A percentile compares a stretch with the other conserved stretches of the same genome.
phyloP scores from a whole-genome alignment of 306 rosid species.

The Fagus sylvatica region DNA sequence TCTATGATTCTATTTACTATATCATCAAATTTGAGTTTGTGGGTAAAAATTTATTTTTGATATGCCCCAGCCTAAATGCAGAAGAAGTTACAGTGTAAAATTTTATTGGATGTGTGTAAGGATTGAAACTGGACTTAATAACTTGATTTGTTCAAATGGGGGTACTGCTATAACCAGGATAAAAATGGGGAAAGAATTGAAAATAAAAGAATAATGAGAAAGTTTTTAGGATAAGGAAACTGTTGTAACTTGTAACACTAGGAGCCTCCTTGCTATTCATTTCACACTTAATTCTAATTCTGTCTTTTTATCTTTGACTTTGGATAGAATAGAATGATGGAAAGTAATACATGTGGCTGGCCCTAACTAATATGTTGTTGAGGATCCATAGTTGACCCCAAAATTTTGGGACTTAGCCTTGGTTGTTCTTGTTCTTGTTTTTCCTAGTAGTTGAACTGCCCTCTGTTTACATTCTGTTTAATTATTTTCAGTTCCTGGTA shows the following conservation, averaged over 20 bases:
- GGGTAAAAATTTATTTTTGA: neutral
- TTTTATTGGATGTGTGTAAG: neutral
- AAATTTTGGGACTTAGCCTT: no score
- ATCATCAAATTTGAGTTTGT: neutral
- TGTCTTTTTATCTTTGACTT: no score
- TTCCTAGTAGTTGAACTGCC: neutral
- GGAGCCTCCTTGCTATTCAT: neutral
- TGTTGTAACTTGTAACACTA: neutral
- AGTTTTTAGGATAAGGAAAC: neutral
- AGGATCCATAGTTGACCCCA: no score
- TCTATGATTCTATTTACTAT: constrained; percentile 1
- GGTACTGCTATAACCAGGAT: neutral
- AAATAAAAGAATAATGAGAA: neutral
- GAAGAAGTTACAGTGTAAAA: neutral
- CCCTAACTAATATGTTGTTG: no score
- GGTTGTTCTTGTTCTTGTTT: no score
- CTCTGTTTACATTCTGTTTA: neutral
- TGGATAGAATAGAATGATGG: no score
- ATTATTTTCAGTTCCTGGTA: constrained; percentile 82
- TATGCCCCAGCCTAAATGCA: neutral
- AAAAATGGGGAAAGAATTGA: neutral
- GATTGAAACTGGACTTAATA: neutral
- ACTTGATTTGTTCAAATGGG: neutral
- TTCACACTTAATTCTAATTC: constrained; percentile 1
- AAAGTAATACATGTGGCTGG: no score